Evolutionary conservation across 2,329 filamentous ascomycete species (phyloP).

Genomic region (Neonectria faginata): DNA sequence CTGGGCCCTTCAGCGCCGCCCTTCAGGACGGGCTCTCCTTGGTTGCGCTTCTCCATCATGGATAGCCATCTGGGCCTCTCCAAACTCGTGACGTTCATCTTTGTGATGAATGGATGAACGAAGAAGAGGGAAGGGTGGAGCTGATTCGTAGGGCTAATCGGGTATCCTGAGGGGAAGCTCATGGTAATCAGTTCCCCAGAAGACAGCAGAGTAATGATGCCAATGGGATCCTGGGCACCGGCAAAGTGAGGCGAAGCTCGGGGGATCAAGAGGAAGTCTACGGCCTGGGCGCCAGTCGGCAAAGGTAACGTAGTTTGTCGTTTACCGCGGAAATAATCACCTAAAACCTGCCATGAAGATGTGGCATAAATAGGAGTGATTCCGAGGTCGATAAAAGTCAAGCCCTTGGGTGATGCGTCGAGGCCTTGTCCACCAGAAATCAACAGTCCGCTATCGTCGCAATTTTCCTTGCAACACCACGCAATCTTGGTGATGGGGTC

Average conservation of each 20-base stretch:
- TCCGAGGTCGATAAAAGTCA: conserved; percentile 92
- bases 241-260: conserved; percentile 85
- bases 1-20: conserved; percentile 81
- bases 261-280: conserved; percentile 86
- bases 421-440: conserved; percentile 83
- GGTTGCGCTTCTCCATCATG: conserved; percentile 84
- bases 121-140: conserved; percentile 88
- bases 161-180: conserved; percentile 91
- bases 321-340: conserved; percentile 84
- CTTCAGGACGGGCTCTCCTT: conserved; percentile 80
- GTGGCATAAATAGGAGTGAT: conserved; percentile 91
- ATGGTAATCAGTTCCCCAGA: conserved; percentile 91
- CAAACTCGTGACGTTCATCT: conserved; percentile 77
- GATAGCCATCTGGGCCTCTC: conserved; percentile 88
- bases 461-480: conserved; percentile 95
- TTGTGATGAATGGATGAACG: conserved; percentile 88
- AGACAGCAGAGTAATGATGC: conserved; percentile 80
- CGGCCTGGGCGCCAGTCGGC: conserved; percentile 80
- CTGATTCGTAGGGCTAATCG: conserved; percentile 92
- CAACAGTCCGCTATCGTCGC: conserved; percentile 90
- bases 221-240: conserved; percentile 91
- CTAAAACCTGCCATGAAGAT: conserved; percentile 86
- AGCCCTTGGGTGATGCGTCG: conserved; percentile 75
- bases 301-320: conserved; percentile 77
- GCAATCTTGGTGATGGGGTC: conserved; percentile 82